phyloP scores from a whole-genome alignment of 1,139 yeast species.

The Scheffersomyces cryptocercus region DNA sequence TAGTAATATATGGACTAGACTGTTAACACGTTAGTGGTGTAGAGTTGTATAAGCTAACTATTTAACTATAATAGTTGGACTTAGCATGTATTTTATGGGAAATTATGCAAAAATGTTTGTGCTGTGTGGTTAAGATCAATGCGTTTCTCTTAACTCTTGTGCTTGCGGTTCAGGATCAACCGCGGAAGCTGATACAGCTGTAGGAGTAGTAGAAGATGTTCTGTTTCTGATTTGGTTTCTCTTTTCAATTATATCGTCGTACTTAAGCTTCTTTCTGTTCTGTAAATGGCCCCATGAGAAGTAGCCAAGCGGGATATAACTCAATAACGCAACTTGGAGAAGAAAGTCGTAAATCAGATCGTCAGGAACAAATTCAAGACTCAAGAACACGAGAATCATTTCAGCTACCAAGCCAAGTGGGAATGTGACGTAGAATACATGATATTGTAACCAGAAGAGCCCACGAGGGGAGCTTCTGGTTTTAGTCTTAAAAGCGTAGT shows the following conservation, averaged over 20 bases:
- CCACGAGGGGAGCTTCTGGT: slow-evolving; percentile 34
- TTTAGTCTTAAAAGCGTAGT: slow-evolving; percentile 49
- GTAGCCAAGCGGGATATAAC: slow-evolving; percentile 40
- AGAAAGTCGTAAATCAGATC: slow-evolving; percentile 26
- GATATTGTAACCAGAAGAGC: slow-evolving; percentile 41
- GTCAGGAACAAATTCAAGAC: slow-evolving; percentile 47
- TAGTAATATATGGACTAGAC: not conserved
- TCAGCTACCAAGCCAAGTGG: slow-evolving; percentile 53
- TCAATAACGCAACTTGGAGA: slow-evolving; percentile 28
- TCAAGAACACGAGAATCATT: slow-evolving; percentile 52
- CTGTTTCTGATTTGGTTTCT: slow-evolving; percentile 9
- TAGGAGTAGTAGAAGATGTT: not conserved
- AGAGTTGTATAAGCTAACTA: too few species aligned
- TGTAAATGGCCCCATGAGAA: slow-evolving; percentile 36
- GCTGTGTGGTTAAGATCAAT: too few species aligned
- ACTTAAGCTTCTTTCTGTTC: slow-evolving; percentile 22
- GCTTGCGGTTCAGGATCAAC: not conserved
- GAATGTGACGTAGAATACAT: slow-evolving; percentile 41
- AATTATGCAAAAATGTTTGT: too few species aligned
- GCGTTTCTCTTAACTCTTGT: not conserved
- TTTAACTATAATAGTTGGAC: too few species aligned
- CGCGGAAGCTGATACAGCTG: not conserved
- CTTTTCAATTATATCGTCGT: slow-evolving; percentile 24
- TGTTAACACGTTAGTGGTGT: too few species aligned
- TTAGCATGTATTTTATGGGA: too few species aligned